Evolutionary conservation across 192 early-diverging fungal species (phyloP), one percentile per base, ranked within the genome.

Genomic region (Ramicandelaber brevisporus): DNA sequence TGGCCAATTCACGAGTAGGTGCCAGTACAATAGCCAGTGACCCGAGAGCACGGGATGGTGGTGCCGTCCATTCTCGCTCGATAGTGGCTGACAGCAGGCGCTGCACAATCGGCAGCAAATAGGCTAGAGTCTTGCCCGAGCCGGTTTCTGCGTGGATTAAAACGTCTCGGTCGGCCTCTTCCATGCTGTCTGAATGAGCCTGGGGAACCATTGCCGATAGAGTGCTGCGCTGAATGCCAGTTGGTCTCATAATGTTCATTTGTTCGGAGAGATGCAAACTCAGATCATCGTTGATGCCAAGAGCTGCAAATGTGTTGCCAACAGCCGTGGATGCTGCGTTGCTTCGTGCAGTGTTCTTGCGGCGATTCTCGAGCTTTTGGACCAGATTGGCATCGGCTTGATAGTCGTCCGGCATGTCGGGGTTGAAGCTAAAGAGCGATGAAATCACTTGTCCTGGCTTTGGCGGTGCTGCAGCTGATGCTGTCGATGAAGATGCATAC

Each of bases 1-100:
- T 77, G 6, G 93, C 89, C 34, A 99, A 62, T 60, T 99, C 93
- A 14, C 89, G 74, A n/a, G 89, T 99, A 0, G 93, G 93, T 7
- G 79, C 72, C 24, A 99, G 55, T 12, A 99, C 69, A 20, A 99
- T 82, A 0, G 78, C 86, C 23, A 99, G 51, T 0, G 80, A 78
- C 19, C 93, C 93, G 12, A 86, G 48, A 9, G 50, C 49, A 26
- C 93, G 67, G 29, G 63, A 65, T 18, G 66, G 45, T 14, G 38
- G 30, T 10, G 44, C 34, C 27, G 26, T 37, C 14, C 17, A 10
- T 12, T 24, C 14, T 3, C 23, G 26, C 31, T 52, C 32, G 9
- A 49, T 41, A 14, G 70, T 59, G 8, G 81, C 70, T 26, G 49
- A 43, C 18, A 98, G 50, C n/a, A 98, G 36, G 11, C 73, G 61